These are phyloP conservation scores for Ceratonia siliqua DNA, from an alignment of 306 rosid genomes.

Conservation along the genomic window DNA sequence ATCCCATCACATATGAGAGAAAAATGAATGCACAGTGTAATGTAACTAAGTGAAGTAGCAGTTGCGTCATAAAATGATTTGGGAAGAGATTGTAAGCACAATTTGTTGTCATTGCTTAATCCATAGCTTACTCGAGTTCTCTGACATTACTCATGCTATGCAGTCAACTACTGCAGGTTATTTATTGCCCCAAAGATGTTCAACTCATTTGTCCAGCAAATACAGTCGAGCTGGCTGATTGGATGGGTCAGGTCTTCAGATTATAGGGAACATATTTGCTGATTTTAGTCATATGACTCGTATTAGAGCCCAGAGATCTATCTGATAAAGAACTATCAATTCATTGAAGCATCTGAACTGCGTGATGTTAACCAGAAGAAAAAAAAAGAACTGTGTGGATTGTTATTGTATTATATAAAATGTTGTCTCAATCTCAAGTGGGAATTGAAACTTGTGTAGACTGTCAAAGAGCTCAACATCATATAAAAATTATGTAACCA, in stretches of 20 bases:
- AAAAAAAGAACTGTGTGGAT: neutral
- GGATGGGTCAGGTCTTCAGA: slow-evolving; percentile 83
- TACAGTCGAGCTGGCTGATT: slow-evolving; percentile 92
- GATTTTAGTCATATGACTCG: neutral
- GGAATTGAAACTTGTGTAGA: neutral
- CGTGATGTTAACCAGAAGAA: neutral
- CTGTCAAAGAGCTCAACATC: neutral
- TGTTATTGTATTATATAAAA: neutral
- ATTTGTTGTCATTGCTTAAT: slow-evolving; percentile 17
- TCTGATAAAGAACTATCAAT: neutral
- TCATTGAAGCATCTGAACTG: neutral
- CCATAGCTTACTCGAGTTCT: slow-evolving; percentile 27
- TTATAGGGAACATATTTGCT: slow-evolving; percentile 13
- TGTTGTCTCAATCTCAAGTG: neutral
- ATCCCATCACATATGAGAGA: neutral
- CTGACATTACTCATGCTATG: neutral
- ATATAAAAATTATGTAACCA: slow-evolving; percentile 21
- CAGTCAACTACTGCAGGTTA: slow-evolving; percentile 53
- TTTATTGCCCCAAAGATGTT: slow-evolving; percentile 81
- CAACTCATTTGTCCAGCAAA: slow-evolving; percentile 90
- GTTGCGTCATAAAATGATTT: slow-evolving; percentile 31
- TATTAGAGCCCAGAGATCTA: neutral
- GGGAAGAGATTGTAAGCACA: slow-evolving; percentile 88
- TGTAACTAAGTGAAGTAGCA: neutral
- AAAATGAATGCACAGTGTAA: neutral